A percentile compares a stretch with the other conserved stretches of the same genome.
Evolutionary conservation across 2,329 filamentous ascomycete species (phyloP).

Genomic region (Catunica adiposa): DNA sequence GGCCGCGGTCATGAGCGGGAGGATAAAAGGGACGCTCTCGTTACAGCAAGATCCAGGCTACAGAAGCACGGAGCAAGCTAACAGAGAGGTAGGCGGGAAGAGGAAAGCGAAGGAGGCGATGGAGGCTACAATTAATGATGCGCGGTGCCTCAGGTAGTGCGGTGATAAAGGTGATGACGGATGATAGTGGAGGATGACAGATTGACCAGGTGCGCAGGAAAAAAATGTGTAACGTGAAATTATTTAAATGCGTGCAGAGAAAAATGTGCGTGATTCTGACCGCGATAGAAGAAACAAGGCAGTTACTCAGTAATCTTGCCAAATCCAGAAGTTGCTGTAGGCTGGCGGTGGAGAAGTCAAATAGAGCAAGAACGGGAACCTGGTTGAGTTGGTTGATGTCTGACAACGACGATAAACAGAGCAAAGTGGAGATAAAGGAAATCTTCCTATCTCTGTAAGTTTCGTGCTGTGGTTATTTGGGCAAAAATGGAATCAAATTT

Average conservation of each 20-base stretch:
- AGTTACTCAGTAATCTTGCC: not conserved
- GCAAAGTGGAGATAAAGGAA: not conserved
- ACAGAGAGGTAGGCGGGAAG: not conserved
- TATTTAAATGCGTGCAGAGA: not conserved
- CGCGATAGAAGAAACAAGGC: not conserved
- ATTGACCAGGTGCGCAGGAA: not conserved
- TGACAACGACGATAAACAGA: not conserved
- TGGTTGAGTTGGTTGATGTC: not conserved
- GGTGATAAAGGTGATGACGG: too few species aligned
- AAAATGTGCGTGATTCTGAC: too few species aligned
- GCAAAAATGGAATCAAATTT: slow-evolving; percentile 3
- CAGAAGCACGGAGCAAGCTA: not conserved
- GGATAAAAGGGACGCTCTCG: not conserved
- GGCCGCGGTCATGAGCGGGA: slow-evolving; percentile 11
- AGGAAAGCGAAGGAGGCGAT: not conserved
- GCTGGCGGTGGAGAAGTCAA: not conserved
- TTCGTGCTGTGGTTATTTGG: too few species aligned
- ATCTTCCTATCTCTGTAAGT: too few species aligned
- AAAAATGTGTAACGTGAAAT: not conserved
- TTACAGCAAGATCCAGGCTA: slow-evolving; percentile 1
- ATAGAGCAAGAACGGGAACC: not conserved
- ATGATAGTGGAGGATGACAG: too few species aligned
- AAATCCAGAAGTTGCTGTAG: too few species aligned
- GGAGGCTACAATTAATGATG: not conserved
- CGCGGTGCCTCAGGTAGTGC: not conserved